phyloP scores from a whole-genome alignment of 2,329 filamentous ascomycete species.

The Colletotrichum chrysophilum region DNA sequence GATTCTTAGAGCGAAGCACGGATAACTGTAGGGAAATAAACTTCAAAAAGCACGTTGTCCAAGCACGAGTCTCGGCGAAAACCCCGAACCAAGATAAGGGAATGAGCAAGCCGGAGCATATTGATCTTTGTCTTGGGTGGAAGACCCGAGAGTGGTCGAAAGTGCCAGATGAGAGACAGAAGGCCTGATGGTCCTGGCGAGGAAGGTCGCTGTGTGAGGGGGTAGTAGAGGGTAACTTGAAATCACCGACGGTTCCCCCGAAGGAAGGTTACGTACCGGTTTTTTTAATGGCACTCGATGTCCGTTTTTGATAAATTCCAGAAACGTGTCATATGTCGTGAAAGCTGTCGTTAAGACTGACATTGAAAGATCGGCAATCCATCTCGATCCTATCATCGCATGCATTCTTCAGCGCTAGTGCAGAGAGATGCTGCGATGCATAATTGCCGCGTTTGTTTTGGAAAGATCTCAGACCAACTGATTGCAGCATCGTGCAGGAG shows the following conservation, averaged over 20 bases:
- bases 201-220: neutral
- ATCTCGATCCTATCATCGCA: neutral
- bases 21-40: neutral
- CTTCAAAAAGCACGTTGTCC: neutral
- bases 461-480: neutral
- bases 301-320: neutral
- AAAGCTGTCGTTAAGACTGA: neutral
- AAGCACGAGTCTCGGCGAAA: neutral
- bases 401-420: neutral
- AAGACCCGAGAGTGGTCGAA: neutral
- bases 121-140: neutral
- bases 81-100: neutral
- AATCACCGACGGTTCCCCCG: neutral
- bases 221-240: neutral
- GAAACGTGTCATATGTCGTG: neutral
- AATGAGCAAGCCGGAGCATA: neutral
- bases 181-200: neutral
- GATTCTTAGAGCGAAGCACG: neutral
- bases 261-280: neutral
- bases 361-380: neutral
- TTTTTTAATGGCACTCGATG: neutral
- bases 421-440: neutral
- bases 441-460: neutral
- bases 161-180: neutral
- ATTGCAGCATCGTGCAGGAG: constrained; percentile 17